Conservation (phyloP, 116 monocot species). For the Papilionanthe hybrid region DNA sequence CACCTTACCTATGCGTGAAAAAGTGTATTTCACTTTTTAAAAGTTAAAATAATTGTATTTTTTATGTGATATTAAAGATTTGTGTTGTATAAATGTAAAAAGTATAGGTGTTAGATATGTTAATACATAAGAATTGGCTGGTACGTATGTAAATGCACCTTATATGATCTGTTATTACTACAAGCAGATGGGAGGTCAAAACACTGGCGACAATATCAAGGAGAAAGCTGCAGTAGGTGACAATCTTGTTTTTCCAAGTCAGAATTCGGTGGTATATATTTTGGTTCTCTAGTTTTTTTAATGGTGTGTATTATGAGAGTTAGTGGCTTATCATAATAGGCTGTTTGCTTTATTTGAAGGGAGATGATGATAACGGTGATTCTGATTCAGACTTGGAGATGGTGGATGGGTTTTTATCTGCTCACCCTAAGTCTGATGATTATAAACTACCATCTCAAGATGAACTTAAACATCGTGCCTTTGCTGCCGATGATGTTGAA, state of each 20-base stretch:
- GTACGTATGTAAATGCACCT: too few species aligned
- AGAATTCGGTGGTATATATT: constrained; percentile 28
- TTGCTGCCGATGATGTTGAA: constrained; percentile 91
- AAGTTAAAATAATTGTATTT: too few species aligned
- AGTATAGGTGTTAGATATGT: too few species aligned
- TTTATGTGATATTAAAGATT: too few species aligned
- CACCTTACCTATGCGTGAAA: too few species aligned
- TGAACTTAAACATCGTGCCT: constrained; percentile 63
- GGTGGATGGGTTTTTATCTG: constrained; percentile 64
- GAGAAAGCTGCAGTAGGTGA: constrained; percentile 9
- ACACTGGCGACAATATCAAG: constrained; percentile 1
- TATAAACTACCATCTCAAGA: constrained; percentile 79
- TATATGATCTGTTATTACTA: not conserved
- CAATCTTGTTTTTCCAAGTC: constrained; percentile 1
- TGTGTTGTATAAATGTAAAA: too few species aligned
- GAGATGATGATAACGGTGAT: constrained; percentile 35
- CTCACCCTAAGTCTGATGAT: constrained; percentile 20
- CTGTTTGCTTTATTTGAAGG: constrained; percentile 25
- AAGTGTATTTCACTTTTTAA: too few species aligned
- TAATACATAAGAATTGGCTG: too few species aligned
- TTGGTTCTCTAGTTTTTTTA: not conserved
- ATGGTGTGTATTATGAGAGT: not conserved
- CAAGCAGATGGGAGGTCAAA: constrained; percentile 46
- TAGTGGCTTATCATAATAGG: not conserved
- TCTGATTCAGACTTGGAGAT: constrained; percentile 80